Evolutionary conservation across 768 basidiomycete genomes (phyloP).

Genomic region (Phanerochaete carnosa): DNA sequence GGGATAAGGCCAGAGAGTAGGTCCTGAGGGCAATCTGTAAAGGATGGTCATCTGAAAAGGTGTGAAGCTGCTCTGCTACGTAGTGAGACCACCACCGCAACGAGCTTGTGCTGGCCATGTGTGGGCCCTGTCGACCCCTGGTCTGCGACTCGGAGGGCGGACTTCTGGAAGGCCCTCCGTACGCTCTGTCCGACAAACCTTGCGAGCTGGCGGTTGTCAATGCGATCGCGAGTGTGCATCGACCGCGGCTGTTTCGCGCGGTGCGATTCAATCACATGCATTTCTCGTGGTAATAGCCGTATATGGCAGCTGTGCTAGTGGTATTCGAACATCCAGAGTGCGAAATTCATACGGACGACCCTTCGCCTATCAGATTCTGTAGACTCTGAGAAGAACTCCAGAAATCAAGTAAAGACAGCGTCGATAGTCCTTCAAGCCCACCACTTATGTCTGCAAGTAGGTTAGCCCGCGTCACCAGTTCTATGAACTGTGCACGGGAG

Average conservation of each 20-base stretch:
- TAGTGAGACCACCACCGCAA: conserved; percentile 10
- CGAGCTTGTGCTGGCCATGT: not conserved
- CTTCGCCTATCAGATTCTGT: not conserved
- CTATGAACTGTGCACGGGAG: conserved; percentile 65
- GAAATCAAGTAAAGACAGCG: conserved; percentile 45
- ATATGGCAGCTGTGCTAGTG: not conserved
- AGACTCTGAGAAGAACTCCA: conserved; percentile 54
- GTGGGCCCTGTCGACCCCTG: not conserved
- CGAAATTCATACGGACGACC: not conserved
- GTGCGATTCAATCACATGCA: not conserved
- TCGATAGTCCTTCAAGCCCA: conserved; percentile 14
- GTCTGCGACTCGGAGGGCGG: not conserved
- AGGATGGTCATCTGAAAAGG: conserved; percentile 40
- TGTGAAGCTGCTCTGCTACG: conserved; percentile 18
- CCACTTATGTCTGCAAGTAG: conserved; percentile 31
- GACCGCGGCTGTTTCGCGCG: not conserved
- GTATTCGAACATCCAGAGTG: not conserved
- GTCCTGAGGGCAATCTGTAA: conserved; percentile 61
- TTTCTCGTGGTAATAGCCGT: not conserved
- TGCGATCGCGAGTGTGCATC: not conserved
- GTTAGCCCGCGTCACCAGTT: conserved; percentile 47
- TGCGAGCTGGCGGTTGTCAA: too few relatives aligned
- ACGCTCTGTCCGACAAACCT: too few relatives aligned
- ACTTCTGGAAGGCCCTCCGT: not conserved
- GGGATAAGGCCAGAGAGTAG: conserved; percentile 59